Evolutionary conservation across 352 stramenopile genomes (phyloP).

Genomic region (Pythium aquatile): DNA sequence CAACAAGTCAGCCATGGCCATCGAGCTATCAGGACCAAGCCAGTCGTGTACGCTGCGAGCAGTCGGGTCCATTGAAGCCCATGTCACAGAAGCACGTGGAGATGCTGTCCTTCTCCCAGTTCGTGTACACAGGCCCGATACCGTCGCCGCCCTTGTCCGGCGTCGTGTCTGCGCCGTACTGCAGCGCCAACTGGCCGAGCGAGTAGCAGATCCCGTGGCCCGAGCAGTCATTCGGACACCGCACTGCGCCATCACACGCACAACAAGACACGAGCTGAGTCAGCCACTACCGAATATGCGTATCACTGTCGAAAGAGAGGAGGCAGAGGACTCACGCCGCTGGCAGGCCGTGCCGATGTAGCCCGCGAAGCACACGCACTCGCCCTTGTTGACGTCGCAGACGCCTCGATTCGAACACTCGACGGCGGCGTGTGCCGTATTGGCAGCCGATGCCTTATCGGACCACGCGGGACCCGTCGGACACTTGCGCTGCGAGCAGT

Average conservation of each 20-base stretch:
- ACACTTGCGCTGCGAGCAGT: constrained; percentile 73
- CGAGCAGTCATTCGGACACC: constrained; percentile 59
- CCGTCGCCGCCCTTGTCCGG: constrained; percentile 39
- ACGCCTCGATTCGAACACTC: constrained; percentile 70
- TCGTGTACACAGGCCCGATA: constrained; percentile 60
- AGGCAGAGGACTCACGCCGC: constrained; percentile 30
- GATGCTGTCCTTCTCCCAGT: constrained; percentile 85
- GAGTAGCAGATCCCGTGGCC: constrained; percentile 65
- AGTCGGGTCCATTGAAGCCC: constrained; percentile 83
- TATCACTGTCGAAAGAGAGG: not conserved
- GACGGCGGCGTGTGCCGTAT: constrained; percentile 44
- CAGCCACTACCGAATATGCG: not conserved
- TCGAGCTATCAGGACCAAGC: not conserved
- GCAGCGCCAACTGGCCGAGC: constrained; percentile 40
- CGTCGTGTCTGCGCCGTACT: constrained; percentile 46
- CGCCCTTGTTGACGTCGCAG: constrained; percentile 63
- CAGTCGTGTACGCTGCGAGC: constrained; percentile 55
- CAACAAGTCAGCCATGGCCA: not conserved
- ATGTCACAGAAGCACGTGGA: constrained; percentile 80
- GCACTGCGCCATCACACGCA: constrained; percentile 22
- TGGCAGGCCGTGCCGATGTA: constrained; percentile 63
- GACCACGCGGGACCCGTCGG: constrained; percentile 69
- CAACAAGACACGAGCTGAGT: not conserved
- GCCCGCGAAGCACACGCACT: constrained; percentile 55
- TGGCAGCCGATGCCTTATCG: constrained; percentile 69